Percentiles rank a stretch among this genome's conserved stretches.
phyloP scores from a whole-genome alignment of 2,329 filamentous ascomycete species.

The Aspergillus melleus region DNA sequence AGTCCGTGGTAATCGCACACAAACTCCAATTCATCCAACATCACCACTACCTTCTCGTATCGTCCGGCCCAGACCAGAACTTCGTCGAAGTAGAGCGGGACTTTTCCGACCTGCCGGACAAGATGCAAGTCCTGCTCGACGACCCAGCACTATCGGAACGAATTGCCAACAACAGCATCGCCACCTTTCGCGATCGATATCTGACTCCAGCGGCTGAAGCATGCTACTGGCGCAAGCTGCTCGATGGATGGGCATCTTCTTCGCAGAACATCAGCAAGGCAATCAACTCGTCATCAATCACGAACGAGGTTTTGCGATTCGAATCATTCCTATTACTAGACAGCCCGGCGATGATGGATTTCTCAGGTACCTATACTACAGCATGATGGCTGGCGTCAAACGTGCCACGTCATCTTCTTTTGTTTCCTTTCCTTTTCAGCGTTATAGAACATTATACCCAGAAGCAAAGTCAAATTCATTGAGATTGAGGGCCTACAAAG shows the following conservation, averaged over 20 bases:
- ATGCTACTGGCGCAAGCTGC: slow-evolving; percentile 53
- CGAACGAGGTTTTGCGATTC: slow-evolving; percentile 25
- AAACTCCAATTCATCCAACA: slow-evolving; percentile 51
- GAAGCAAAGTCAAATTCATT: background rate
- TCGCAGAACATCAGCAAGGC: slow-evolving; percentile 23
- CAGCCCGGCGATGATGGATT: background rate
- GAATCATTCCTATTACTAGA: slow-evolving; percentile 32
- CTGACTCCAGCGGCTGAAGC: slow-evolving; percentile 52
- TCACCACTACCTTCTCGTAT: slow-evolving; percentile 46
- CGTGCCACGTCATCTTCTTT: no score
- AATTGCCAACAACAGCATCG: slow-evolving; percentile 50
- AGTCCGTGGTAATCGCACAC: slow-evolving; percentile 50
- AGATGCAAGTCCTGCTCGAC: slow-evolving; percentile 38
- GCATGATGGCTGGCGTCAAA: background rate
- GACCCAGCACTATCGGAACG: slow-evolving; percentile 40
- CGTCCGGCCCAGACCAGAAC: slow-evolving; percentile 48
- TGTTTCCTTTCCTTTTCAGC: background rate
- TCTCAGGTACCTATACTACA: background rate
- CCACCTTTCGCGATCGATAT: slow-evolving; percentile 51
- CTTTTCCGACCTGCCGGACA: slow-evolving; percentile 56
- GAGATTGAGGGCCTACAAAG: background rate
- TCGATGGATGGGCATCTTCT: slow-evolving; percentile 30
- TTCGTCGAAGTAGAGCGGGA: slow-evolving; percentile 50
- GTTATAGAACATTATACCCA: background rate
- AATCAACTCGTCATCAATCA: slow-evolving; percentile 12